Evolutionary conservation across 768 basidiomycete species (phyloP).

Genomic region (Termitomyces sp.): DNA sequence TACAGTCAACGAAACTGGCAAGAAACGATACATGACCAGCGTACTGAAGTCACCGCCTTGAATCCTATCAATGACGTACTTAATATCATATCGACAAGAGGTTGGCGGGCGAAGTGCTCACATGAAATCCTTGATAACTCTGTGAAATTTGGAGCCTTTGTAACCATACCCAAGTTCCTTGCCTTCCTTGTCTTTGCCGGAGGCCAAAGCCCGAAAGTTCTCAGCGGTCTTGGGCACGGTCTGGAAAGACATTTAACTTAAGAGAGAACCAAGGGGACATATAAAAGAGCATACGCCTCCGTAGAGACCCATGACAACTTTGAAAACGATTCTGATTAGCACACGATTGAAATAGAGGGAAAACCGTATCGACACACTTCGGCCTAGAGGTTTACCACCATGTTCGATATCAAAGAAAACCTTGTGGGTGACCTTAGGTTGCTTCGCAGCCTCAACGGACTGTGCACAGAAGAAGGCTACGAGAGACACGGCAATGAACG

Average conservation of each 20-base stretch:
- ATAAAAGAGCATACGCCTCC: slow-evolving; percentile 60
- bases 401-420: slow-evolving; percentile 95
- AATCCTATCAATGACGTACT: slow-evolving; percentile 50
- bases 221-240: slow-evolving; percentile 95
- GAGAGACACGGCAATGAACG: slow-evolving; percentile 58
- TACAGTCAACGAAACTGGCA: slow-evolving; percentile 10
- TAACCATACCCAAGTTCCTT: slow-evolving; percentile 82
- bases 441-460: slow-evolving; percentile 77
- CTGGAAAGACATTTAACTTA: slow-evolving; percentile 32
- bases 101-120: slow-evolving; percentile 27
- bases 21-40: slow-evolving; percentile 25
- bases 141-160: slow-evolving; percentile 96
- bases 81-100: not conserved
- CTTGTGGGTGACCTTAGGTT: slow-evolving; percentile 88
- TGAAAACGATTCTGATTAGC: slow-evolving; percentile 11
- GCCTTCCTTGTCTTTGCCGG: slow-evolving; percentile 79
- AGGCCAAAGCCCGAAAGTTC: slow-evolving; percentile 94
- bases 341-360: slow-evolving; percentile 2
- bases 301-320: slow-evolving; percentile 86
- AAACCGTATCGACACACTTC: slow-evolving; percentile 45
- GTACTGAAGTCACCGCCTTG: slow-evolving; percentile 98
- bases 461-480: slow-evolving; percentile 70
- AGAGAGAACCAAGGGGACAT: not conserved
- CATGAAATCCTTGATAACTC: slow-evolving; percentile 95
- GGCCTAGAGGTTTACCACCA: slow-evolving; percentile 82